phyloP scores from a whole-genome alignment of 805 yeast genomes.

The Ogataea philodendri region DNA sequence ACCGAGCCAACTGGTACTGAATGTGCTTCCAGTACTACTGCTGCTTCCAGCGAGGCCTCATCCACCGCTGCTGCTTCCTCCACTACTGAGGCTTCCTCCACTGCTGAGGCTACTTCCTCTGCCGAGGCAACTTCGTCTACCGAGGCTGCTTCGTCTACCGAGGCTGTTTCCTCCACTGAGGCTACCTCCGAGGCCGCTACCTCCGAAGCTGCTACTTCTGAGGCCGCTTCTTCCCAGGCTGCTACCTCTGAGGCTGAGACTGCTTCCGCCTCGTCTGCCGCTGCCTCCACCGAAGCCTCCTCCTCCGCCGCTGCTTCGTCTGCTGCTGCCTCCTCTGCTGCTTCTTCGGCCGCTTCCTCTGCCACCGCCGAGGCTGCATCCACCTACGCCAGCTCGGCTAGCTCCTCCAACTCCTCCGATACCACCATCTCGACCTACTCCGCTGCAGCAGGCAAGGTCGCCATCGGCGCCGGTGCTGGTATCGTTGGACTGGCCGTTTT shows the following conservation, averaged over 20 bases:
- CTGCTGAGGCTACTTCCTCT: constrained; percentile 10
- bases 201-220: constrained; percentile 18
- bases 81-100: constrained; percentile 7
- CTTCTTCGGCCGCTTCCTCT: constrained; percentile 4
- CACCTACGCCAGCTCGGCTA: constrained; percentile 14
- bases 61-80: constrained; percentile 10
- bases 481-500: constrained; percentile 21
- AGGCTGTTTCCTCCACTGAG: constrained; percentile 10
- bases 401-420: constrained; percentile 4
- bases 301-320: constrained; percentile 1
- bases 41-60: constrained; percentile 16
- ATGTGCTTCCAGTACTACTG: constrained; percentile 22
- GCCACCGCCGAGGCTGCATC: constrained; percentile 16
- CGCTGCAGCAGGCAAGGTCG: constrained; percentile 20
- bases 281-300: constrained; percentile 3
- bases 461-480: constrained; percentile 24
- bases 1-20: constrained; percentile 40
- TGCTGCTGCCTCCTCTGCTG: not conserved
- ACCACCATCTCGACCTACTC: constrained; percentile 7
- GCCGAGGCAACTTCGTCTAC: constrained; percentile 16
- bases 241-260: constrained; percentile 1
- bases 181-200: constrained; percentile 13
- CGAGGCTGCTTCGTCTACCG: constrained; percentile 8
- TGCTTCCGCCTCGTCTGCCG: not conserved
- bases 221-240: constrained; percentile 7